Evolutionary conservation across 2,329 filamentous ascomycete genomes (phyloP).

Genomic region (Monosporascus cannonballus): DNA sequence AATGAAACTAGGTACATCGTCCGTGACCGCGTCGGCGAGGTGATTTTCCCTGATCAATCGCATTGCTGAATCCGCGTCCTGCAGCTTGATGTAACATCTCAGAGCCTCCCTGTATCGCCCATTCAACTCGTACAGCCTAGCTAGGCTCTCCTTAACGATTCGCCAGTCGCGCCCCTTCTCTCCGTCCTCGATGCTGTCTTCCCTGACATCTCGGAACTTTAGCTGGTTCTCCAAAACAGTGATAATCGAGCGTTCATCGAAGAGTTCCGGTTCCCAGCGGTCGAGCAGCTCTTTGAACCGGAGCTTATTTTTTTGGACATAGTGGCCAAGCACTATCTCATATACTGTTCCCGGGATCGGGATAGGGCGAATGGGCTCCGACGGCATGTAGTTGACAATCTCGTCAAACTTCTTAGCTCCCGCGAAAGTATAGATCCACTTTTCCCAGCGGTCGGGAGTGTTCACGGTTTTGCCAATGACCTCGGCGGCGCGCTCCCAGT

Average conservation of each 20-base stretch:
- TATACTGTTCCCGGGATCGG: constrained; percentile 78
- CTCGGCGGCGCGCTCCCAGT: constrained; percentile 74
- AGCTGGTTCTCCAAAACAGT: constrained; percentile 78
- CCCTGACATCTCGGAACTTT: constrained; percentile 64
- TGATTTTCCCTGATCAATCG: constrained; percentile 79
- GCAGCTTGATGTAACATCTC: constrained; percentile 80
- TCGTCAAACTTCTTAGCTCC: constrained; percentile 83
- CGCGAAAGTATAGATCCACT: constrained; percentile 91
- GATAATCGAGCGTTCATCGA: constrained; percentile 70
- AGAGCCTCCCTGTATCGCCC: constrained; percentile 79
- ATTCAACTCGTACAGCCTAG: constrained; percentile 75
- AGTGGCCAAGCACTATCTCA: constrained; percentile 83
- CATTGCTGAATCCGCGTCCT: constrained; percentile 89
- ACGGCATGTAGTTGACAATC: constrained; percentile 78
- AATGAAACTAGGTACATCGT: constrained; percentile 87
- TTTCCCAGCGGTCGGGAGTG: constrained; percentile 80
- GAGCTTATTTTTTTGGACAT: constrained; percentile 70
- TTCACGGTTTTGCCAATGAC: constrained; percentile 78
- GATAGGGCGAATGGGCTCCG: constrained; percentile 63
- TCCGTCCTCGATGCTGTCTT: constrained; percentile 70
- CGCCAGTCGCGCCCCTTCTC: constrained; percentile 76
- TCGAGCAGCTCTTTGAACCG: constrained; percentile 76
- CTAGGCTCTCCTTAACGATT: constrained; percentile 80
- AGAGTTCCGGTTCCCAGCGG: constrained; percentile 77
- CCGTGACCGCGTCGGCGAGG: constrained; percentile 79